phyloP scores from a whole-genome alignment of 2,329 filamentous ascomycete genomes.

The Neofusicoccum parvum region DNA sequence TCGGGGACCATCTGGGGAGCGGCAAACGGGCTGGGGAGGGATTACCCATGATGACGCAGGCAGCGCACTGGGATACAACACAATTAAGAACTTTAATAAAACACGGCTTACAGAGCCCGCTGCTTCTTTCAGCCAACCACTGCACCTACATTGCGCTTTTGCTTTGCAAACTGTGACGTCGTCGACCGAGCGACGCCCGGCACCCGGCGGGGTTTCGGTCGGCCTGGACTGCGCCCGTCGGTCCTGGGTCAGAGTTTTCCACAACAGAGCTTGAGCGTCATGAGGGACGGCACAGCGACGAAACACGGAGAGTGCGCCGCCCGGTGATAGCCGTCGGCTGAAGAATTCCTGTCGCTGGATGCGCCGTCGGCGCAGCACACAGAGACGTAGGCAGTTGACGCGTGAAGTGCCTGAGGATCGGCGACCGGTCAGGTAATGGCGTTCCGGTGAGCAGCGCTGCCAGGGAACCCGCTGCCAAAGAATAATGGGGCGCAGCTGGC shows the following conservation, averaged over 20 bases:
- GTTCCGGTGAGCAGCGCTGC: not conserved
- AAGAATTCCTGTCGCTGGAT: not conserved
- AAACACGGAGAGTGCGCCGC: not conserved
- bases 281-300: not conserved
- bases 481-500: not conserved
- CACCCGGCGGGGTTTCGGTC: not conserved
- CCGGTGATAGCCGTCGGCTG: conserved; percentile 8
- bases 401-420: conserved; percentile 13
- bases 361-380: not conserved
- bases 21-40: not conserved
- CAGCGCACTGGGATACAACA: not conserved
- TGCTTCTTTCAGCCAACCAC: conserved; percentile 7
- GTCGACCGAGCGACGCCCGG: not conserved
- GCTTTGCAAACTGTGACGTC: conserved; percentile 2
- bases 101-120: not conserved
- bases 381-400: not conserved
- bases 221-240: not conserved
- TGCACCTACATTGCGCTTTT: not conserved
- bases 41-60: conserved; percentile 11
- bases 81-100: conserved; percentile 3
- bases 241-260: conserved; percentile 5
- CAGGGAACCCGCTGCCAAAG: conserved; percentile 12
- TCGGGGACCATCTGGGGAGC: conserved; percentile 1
- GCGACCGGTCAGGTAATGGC: not conserved
- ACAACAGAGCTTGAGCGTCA: conserved; percentile 1